Base-by-base conservation (phyloP, 768 basidiomycete genomes). In the Terana coerulea region DNA sequence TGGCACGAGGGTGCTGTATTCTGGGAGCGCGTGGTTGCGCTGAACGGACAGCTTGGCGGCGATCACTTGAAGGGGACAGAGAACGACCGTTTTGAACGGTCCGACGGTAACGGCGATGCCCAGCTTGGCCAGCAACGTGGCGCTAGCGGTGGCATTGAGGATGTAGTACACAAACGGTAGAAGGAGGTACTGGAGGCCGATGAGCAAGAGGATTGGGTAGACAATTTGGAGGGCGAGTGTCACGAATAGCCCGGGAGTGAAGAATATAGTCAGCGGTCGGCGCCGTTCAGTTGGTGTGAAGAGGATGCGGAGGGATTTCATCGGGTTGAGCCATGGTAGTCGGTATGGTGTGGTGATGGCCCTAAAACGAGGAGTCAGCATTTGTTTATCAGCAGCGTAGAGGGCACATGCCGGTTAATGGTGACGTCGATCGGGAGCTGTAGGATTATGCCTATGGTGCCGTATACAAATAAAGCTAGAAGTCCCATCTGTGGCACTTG, bases 271-370 rank as follows among this genome's bases (percentile, higher is more conserved):
- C 89, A 93, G 2, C 88, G n/a, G 91, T 9, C 77, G 77, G 25
- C 79, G 77, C 46, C 83, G 80, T 65, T 93, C 91, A 5, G 89
- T 91, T 4, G 88, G 86, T 0, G 91, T 93, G 50, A 93, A 73
- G 29, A 93, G 72, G 52, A 84, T 67, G 19, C 86, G 85, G 15
- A 92, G 67, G 17, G 86, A 79, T 54, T 77, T 72, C 49, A 77
- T 61, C 2, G 76, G 71, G 29, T 76, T 70, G 61, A 86, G 75
- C 61, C 79, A 90, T 2, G 84, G 77, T 30, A 94, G 72, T 62
- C 77, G 83, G 67, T 88, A 81, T 0, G 91, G 91, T 1, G 91
- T 93, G 1, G 87, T 91, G 56, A 93, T 86, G 2, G 91, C 78
- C 35, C 91, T 93, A 56, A 19, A 43, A 47, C 52, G 35, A n/a